phyloP scores from a whole-genome alignment of 305 asterid genomes.

The Lippia alba region DNA sequence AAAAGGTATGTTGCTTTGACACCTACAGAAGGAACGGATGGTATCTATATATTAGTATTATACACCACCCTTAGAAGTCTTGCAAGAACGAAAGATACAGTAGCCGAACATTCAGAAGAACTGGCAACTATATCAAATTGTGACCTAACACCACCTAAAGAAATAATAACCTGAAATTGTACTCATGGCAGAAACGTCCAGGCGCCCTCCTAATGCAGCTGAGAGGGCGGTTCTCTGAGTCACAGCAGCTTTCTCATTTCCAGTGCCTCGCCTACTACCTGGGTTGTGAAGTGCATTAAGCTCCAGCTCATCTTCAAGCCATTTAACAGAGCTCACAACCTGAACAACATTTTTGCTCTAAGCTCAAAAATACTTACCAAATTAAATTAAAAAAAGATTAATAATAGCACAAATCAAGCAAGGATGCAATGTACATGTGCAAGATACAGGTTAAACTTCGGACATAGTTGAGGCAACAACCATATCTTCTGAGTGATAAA shows the following conservation, averaged over 20 bases:
- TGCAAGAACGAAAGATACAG: conserved; percentile 31
- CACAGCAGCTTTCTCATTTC: conserved; percentile 97
- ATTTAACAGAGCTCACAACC: conserved; percentile 99
- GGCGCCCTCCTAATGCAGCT: conserved; percentile 96
- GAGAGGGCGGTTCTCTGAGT: conserved; percentile 94
- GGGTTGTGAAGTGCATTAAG: conserved; percentile 99
- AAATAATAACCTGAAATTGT: conserved; percentile 79
- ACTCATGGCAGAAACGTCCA: conserved; percentile 90
- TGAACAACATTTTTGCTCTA: conserved; percentile 43
- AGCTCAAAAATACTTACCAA: conserved; percentile 4
- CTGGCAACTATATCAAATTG: background rate
- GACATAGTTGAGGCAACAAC: conserved; percentile 6
- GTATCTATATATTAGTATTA: conserved; percentile 29
- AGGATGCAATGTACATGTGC: conserved; percentile 15
- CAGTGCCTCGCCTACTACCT: conserved; percentile 91
- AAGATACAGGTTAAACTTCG: conserved; percentile 26
- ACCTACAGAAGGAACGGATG: conserved; percentile 61
- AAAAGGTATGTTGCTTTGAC: conserved; percentile 99
- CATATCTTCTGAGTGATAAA: conserved; percentile 11
- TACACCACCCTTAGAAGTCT: conserved; percentile 20
- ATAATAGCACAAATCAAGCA: conserved; percentile 25
- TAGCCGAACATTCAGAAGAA: conserved; percentile 21
- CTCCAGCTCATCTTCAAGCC: conserved; percentile 99
- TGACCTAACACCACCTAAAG: conserved; percentile 16
- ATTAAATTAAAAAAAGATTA: background rate